These are phyloP conservation scores for Rhododendron molle DNA, from an alignment of 148 eudicot species.

Conservation along the genomic window DNA sequence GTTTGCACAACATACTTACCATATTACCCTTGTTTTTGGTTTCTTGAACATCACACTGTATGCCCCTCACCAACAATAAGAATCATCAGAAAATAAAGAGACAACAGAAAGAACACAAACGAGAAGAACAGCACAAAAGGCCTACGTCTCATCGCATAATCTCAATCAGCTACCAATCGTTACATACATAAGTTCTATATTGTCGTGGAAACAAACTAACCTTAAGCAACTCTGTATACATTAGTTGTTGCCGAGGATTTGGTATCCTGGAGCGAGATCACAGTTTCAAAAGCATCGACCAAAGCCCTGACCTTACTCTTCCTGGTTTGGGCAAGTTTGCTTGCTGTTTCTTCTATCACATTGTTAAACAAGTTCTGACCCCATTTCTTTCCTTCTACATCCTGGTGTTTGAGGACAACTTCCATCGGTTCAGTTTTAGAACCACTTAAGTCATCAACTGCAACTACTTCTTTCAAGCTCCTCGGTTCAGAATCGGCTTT, in stretches of 20 bases:
- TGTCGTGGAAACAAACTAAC: background rate
- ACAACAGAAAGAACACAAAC: background rate
- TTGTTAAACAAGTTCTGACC: constrained; percentile 38
- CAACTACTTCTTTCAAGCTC: constrained; percentile 33
- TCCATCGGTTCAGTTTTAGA: constrained; percentile 22
- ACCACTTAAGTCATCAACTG: constrained; percentile 18
- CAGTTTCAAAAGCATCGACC: constrained; percentile 79
- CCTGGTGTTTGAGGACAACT: constrained; percentile 54
- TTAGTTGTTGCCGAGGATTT: constrained; percentile 31
- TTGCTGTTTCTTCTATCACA: constrained; percentile 78
- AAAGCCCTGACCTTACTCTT: constrained; percentile 85
- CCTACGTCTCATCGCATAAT: constrained; percentile 1
- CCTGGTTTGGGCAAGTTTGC: constrained; percentile 56
- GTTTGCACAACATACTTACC: background rate
- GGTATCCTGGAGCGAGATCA: constrained; percentile 49
- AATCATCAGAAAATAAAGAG: background rate
- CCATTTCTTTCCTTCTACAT: constrained; percentile 35
- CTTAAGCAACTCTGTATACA: constrained; percentile 24
- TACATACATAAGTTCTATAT: background rate
- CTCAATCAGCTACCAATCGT: constrained; percentile 13
- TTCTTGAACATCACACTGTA: background rate
- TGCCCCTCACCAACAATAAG: background rate
- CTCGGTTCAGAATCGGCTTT: constrained; percentile 17
- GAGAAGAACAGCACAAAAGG: constrained; percentile 1
- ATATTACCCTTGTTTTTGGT: background rate